Evolutionary conservation across 2,329 filamentous ascomycete genomes (phyloP).

Genomic region (Phialemonium atrogriseum): DNA sequence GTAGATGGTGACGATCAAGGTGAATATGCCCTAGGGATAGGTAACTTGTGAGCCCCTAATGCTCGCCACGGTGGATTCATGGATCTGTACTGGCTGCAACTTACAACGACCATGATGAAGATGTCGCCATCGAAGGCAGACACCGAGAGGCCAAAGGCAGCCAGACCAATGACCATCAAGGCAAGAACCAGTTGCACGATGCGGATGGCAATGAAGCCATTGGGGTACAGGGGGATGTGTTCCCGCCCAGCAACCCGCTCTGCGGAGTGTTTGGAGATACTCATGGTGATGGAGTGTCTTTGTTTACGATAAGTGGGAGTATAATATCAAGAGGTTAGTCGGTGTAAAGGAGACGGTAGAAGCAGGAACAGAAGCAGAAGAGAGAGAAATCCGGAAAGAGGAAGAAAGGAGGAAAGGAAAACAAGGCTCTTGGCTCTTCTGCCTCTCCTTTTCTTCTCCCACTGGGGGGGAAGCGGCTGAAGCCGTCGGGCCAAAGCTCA

Average conservation of each 20-base stretch:
- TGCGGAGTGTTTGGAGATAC: constrained; percentile 17
- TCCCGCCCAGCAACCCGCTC: constrained; percentile 28
- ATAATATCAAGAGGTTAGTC: constrained; percentile 2
- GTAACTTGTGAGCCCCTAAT: constrained; percentile 4
- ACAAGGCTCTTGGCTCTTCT: too few relatives aligned
- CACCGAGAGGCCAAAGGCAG: constrained; percentile 30
- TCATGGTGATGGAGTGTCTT: neutral
- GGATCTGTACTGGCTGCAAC: constrained; percentile 16
- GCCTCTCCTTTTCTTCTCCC: too few relatives aligned
- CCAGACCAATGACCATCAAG: constrained; percentile 36
- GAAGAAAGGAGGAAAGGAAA: constrained; percentile 1
- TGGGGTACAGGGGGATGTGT: constrained; percentile 37
- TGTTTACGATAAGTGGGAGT: neutral
- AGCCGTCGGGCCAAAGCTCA: too few relatives aligned
- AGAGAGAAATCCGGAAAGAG: constrained; percentile 2
- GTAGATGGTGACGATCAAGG: constrained; percentile 37
- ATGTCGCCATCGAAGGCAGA: constrained; percentile 26
- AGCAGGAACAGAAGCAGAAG: constrained; percentile 2
- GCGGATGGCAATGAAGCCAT: constrained; percentile 32
- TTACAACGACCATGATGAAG: constrained; percentile 31
- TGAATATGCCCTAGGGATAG: constrained; percentile 28
- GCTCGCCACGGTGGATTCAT: constrained; percentile 8
- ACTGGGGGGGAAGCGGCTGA: too few relatives aligned
- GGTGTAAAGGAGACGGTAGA: neutral
- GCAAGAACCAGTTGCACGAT: constrained; percentile 37